Base-by-base conservation (phyloP, 768 basidiomycete species). In the Mycena metata region DNA sequence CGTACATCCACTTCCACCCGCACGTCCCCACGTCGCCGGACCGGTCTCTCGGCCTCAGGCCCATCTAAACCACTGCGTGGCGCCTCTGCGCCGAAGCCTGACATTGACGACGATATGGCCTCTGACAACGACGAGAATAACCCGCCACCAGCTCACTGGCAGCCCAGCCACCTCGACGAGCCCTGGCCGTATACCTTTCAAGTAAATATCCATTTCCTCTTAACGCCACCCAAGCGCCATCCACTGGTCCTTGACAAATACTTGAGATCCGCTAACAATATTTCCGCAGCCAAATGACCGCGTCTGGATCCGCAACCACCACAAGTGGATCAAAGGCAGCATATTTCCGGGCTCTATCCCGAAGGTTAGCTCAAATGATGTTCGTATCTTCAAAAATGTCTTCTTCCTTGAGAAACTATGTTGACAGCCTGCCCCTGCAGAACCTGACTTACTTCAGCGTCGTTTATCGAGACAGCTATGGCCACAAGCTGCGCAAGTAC, bases 391-490 rank as follows among this genome's bases (percentile, higher is more conserved):
- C 41, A 21, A 35, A 56, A 2, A n/a, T 26, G 16, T 19, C 41
- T 45, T 23, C 54, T 4, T 49, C 2, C 35, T 23, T 55, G 11
- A 11, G 19, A 19, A 19, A 23, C 39, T 26, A 30, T 30, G 33
- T 23, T 43, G 45, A 55, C 45, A 69, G 6, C 51, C 65, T 42
- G n/a, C 23, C 45, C 30, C 21, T 26, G 7, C 36, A 71, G 70
- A 69, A 54, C 30, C 52, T 63, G 39, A 45, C 59, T 50, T 46
- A 60, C 72, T 89, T 86, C 79, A 81, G 46, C 24, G 75, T 89
- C 23, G 88, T 83, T 69, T 91, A 87, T 76, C 84, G 84, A 17
- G 89, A 87, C 36, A 76, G 83, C 54, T 90, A 86, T 64, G 78
- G 82, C 52, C 77, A 74, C 63, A 83, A 83, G 61, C 74, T 88